Conservation (phyloP, 1,284 basidiomycete genomes). For the Pseudozyma pruni region DNA sequence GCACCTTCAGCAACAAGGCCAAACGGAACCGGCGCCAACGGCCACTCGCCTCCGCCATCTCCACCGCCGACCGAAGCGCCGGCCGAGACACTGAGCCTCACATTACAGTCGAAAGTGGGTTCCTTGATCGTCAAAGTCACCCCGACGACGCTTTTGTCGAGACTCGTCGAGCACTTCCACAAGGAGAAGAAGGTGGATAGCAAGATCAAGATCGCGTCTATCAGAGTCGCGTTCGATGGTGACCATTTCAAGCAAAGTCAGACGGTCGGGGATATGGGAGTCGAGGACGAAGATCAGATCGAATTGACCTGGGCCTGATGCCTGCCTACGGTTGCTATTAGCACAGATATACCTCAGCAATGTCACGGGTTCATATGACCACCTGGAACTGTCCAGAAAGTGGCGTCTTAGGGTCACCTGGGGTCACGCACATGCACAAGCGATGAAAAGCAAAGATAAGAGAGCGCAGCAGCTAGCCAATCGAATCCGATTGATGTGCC, state of each 20-base stretch:
- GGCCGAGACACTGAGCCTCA: slow-evolving; percentile 30
- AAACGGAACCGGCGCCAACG: not conserved
- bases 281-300: slow-evolving; percentile 45
- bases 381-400: too few relatives aligned
- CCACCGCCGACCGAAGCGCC: not conserved
- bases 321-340: too few relatives aligned
- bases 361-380: not conserved
- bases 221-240: slow-evolving; percentile 41
- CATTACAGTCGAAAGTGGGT: slow-evolving; percentile 34
- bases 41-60: not conserved
- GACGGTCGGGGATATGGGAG: slow-evolving; percentile 40
- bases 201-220: not conserved
- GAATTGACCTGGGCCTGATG: slow-evolving; percentile 28
- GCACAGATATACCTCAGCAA: not conserved
- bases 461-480: too few relatives aligned
- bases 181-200: slow-evolving; percentile 7
- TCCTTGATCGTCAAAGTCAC: slow-evolving; percentile 39
- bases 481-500: too few relatives aligned
- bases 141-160: slow-evolving; percentile 34
- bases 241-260: slow-evolving; percentile 9
- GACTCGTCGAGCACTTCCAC: slow-evolving; percentile 47
- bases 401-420: too few relatives aligned
- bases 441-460: too few relatives aligned
- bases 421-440: too few relatives aligned
- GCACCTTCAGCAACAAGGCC: not conserved